These are phyloP conservation scores for Isabelozyma heimii DNA, from an alignment of 805 yeast genomes.

Conservation along the genomic window DNA sequence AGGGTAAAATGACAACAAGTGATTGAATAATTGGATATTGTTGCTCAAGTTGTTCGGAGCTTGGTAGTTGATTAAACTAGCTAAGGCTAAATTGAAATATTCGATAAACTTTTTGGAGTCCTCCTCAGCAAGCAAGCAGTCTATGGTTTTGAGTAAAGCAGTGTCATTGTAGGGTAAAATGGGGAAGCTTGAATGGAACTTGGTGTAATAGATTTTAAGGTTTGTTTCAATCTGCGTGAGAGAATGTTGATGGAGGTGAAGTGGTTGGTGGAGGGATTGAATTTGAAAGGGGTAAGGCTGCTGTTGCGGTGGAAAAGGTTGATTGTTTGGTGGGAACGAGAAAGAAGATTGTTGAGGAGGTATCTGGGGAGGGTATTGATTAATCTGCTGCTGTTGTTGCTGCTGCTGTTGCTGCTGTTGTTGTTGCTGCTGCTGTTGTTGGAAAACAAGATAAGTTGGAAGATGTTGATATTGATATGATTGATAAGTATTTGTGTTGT, in stretches of 20 bases:
- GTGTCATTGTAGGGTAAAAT: conserved; percentile 37
- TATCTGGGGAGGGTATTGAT: conserved; percentile 5
- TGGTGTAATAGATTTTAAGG: conserved; percentile 40
- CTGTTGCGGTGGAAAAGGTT: conserved; percentile 7
- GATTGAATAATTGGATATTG: conserved; percentile 32
- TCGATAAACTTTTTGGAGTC: conserved; percentile 34
- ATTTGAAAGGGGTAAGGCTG: not conserved
- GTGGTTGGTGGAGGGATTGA: conserved; percentile 6
- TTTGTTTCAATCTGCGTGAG: conserved; percentile 26
- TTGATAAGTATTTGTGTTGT: conserved; percentile 5
- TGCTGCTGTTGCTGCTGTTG: not conserved
- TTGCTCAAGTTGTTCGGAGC: conserved; percentile 23
- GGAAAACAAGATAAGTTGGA: not conserved
- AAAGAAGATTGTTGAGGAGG: conserved; percentile 3
- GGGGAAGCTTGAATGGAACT: conserved; percentile 45
- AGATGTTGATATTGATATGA: not conserved
- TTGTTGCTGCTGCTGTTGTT: not conserved
- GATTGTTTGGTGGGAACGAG: conserved; percentile 2
- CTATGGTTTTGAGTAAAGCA: conserved; percentile 18
- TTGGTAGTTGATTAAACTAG: conserved; percentile 33
- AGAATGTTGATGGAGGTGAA: not conserved
- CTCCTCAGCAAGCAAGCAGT: conserved; percentile 18
- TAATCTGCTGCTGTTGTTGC: not conserved
- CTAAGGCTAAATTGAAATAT: conserved; percentile 39
- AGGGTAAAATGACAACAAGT: conserved; percentile 35